Base-by-base conservation (phyloP, 1,139 yeast species). In the Meyerozyma athensensis region DNA sequence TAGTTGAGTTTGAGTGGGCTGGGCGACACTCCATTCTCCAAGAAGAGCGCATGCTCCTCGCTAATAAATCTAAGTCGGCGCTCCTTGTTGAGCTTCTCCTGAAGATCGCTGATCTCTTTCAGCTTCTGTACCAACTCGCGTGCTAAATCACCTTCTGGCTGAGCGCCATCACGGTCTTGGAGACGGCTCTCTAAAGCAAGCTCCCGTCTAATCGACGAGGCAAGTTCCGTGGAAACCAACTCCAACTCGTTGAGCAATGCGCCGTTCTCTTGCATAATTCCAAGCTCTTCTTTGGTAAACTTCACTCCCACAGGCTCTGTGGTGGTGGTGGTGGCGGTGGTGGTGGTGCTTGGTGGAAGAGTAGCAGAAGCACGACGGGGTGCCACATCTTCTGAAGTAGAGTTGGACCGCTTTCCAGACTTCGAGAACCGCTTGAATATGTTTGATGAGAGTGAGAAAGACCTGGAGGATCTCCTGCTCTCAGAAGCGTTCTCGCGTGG, bases 171-270 rank as follows among this genome's bases (percentile, higher is more conserved):
- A 26, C 44, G 43, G 16, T 47, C 50, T 31, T 51, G 58, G n/a
- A 80, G 43, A 36, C 62, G 64, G 38, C 65, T 63, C 49, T 81
- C 89, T 32, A 83, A 54, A 7, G 65, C 57, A 19, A 82, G 63
- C 54, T 84, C 94, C 35, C 92, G 64, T 37, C 76, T 73, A 36
- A 84, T 81, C 0, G 89, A 79, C 17, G 78, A 74, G 0, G 89
- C 90, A 36, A 84, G 65, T 51, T 84, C 94, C 16, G 76, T 73
- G 2, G 90, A 80, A 1, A 84, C 81, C 24, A 81, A 54, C 43
- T 81, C 82, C 35, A 84, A 59, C 53, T 84, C 92, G 43, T 73
- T 70, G 48, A 81, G 64, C 33, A 84, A 58, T 23, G 72, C 74
- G 36, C 68, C 70, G 44, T 79, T 81, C 38, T 82, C 77, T 30